These are phyloP conservation scores for Carnegiea gigantea DNA, from an alignment of 179 eudicot species.

Conservation along the genomic window DNA sequence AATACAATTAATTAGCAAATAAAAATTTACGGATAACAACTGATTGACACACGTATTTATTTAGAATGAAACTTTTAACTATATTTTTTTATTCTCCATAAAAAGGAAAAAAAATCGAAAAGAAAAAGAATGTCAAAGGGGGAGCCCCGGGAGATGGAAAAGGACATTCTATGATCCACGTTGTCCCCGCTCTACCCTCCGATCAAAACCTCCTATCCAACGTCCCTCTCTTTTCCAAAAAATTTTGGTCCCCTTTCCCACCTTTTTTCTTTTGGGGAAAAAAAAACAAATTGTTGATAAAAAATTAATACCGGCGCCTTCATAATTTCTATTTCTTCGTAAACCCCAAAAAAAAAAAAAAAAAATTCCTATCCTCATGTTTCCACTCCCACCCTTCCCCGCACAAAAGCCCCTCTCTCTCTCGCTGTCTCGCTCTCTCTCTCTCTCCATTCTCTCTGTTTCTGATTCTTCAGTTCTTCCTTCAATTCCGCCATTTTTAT, in stretches of 20 bases:
- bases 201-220: constrained; percentile 35
- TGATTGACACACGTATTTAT: too few species aligned
- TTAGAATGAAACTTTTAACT: neutral
- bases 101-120: neutral
- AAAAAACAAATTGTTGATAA: neutral
- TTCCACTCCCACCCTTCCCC: neutral
- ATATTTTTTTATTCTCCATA: neutral
- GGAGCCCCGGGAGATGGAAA: constrained; percentile 28
- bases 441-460: neutral
- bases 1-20: too few species aligned
- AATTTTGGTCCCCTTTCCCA: constrained; percentile 27
- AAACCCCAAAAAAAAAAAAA: too few species aligned
- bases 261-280: neutral
- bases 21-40: too few species aligned
- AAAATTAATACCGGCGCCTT: constrained; percentile 40
- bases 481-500: constrained; percentile 6
- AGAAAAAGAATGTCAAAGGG: constrained; percentile 16
- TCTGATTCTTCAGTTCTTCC: neutral
- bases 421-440: constrained; percentile 17
- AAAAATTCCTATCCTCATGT: neutral
- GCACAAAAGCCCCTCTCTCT: neutral
- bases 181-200: constrained; percentile 31
- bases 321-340: neutral
- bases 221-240: constrained; percentile 22
- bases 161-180: constrained; percentile 41